These are phyloP conservation scores for Penicillium polonicum DNA, from an alignment of 2,329 filamentous ascomycete genomes.

Conservation along the genomic window DNA sequence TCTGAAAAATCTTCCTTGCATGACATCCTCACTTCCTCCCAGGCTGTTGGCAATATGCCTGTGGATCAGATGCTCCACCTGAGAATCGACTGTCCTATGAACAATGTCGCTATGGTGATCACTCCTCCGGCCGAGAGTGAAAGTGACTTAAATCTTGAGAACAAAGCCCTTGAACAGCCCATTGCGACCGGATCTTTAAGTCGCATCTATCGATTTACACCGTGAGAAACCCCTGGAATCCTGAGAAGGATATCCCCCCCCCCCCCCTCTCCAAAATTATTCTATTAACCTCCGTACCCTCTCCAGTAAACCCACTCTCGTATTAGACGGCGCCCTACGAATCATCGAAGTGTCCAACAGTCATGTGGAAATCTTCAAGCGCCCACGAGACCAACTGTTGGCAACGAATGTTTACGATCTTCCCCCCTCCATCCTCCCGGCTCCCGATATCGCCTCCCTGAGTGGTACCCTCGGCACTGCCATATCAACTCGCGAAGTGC, in stretches of 20 bases:
- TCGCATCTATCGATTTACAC: conserved; percentile 10
- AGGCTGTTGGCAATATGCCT: conserved; percentile 6
- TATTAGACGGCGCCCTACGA: conserved; percentile 38
- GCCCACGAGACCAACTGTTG: conserved; percentile 36
- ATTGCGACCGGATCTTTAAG: neutral
- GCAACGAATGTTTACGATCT: conserved; percentile 43
- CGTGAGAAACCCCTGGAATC: neutral
- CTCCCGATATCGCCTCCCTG: conserved; percentile 38
- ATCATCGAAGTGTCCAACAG: conserved; percentile 48
- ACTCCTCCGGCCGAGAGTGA: conserved; percentile 27
- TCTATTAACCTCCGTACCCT: neutral
- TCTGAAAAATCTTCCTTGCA: neutral
- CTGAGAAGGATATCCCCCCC: neutral
- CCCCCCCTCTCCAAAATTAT: neutral
- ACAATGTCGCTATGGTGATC: conserved; percentile 20
- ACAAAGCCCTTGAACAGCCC: neutral
- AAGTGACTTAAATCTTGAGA: conserved; percentile 6
- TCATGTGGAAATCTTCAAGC: conserved; percentile 38
- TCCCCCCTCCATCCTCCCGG: conserved; percentile 33
- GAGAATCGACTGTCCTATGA: conserved; percentile 21
- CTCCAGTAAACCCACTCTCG: conserved; percentile 33
- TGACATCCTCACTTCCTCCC: neutral
- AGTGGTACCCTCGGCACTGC: conserved; percentile 41
- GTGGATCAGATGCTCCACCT: conserved; percentile 27
- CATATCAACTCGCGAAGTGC: conserved; percentile 35